Percentiles rank a stretch among this genome's conserved stretches.
Evolutionary conservation across 2,329 filamentous ascomycete species (phyloP).

Genomic region (Verruconis gallopava): DNA sequence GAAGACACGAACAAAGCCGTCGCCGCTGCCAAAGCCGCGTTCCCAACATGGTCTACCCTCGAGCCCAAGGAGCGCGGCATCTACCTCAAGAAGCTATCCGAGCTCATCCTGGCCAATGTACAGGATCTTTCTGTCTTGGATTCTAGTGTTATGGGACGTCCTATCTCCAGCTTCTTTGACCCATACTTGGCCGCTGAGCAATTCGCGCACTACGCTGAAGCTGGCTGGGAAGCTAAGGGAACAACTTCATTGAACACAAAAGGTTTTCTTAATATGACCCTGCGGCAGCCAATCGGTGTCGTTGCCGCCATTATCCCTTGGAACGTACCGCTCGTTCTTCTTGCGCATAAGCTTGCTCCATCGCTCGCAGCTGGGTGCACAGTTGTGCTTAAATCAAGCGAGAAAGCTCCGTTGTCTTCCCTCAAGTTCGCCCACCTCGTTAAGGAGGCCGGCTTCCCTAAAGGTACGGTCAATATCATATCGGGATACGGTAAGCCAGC

Average conservation of each 20-base stretch:
- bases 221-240: slow-evolving; percentile 32
- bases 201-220: slow-evolving; percentile 32
- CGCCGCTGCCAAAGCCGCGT: slow-evolving; percentile 31
- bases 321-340: slow-evolving; percentile 38
- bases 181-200: slow-evolving; percentile 18
- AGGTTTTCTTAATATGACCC: slow-evolving; percentile 32
- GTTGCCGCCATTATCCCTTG: slow-evolving; percentile 46
- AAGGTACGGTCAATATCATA: slow-evolving; percentile 30
- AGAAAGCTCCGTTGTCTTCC: slow-evolving; percentile 48
- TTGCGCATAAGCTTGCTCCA: slow-evolving; percentile 43
- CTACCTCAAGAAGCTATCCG: slow-evolving; percentile 34
- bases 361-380: slow-evolving; percentile 47
- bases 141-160: slow-evolving; percentile 7
- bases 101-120: slow-evolving; percentile 26
- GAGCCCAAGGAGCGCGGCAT: slow-evolving; percentile 27
- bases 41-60: slow-evolving; percentile 33
- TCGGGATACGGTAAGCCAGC: slow-evolving; percentile 21
- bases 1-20: slow-evolving; percentile 33
- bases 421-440: slow-evolving; percentile 22
- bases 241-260: slow-evolving; percentile 36
- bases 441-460: slow-evolving; percentile 30
- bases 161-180: slow-evolving; percentile 7
- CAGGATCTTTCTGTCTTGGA: slow-evolving; percentile 9
- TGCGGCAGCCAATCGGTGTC: slow-evolving; percentile 40
- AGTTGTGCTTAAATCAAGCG: slow-evolving; percentile 49